Conservation (phyloP, 2,329 filamentous ascomycete species). For the Alternaria solani region DNA sequence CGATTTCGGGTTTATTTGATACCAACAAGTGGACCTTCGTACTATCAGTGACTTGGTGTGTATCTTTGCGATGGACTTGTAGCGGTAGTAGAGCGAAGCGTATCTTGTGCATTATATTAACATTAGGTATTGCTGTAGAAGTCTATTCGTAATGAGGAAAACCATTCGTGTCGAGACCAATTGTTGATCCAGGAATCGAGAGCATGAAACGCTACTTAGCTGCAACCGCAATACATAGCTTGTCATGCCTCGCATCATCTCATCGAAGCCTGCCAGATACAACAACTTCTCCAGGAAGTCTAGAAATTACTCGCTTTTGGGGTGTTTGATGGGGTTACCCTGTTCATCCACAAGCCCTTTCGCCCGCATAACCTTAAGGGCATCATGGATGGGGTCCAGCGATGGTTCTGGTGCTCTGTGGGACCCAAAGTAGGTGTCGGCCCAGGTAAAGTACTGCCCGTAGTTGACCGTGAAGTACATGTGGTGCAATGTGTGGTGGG, state of each 20-base stretch:
- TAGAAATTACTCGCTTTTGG: slow-evolving; percentile 7
- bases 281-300: slow-evolving; percentile 3
- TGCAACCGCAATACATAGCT: background rate
- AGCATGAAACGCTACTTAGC: background rate
- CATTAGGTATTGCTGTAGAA: background rate
- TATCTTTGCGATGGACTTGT: background rate
- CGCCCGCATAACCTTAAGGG: slow-evolving; percentile 16
- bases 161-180: background rate
- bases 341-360: slow-evolving; percentile 13
- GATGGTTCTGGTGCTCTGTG: slow-evolving; percentile 10
- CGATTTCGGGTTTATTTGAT: background rate
- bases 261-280: background rate
- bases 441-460: slow-evolving; percentile 15
- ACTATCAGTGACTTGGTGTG: background rate
- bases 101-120: slow-evolving; percentile 3
- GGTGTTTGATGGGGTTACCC: slow-evolving; percentile 11
- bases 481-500: slow-evolving; percentile 14
- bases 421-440: slow-evolving; percentile 13
- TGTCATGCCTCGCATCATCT: slow-evolving; percentile 2
- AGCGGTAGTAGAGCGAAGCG: background rate
- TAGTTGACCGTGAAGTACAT: slow-evolving; percentile 19
- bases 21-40: background rate
- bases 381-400: slow-evolving; percentile 13
- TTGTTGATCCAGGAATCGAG: background rate
- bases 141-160: background rate